Conservation (phyloP, 495 filamentous ascomycete species). For the Lophiotrema nucula region DNA sequence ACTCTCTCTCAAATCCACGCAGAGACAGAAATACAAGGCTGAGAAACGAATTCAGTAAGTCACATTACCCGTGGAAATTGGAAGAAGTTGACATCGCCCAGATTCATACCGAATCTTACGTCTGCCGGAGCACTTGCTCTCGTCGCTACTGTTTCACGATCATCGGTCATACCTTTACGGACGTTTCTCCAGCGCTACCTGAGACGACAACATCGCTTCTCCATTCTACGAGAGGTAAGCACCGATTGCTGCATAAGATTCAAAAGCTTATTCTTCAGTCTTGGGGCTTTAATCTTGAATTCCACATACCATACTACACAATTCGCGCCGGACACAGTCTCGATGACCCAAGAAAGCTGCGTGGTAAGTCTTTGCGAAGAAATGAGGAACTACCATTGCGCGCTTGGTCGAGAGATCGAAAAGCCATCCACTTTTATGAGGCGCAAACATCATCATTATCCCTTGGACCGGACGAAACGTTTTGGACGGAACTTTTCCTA, state of each 20-base stretch:
- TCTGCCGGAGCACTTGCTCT: constrained; percentile 5
- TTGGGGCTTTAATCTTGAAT: constrained; percentile 14
- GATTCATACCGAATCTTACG: constrained; percentile 9
- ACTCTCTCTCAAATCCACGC: too few relatives aligned
- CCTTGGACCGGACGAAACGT: constrained; percentile 8
- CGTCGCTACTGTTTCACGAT: constrained; percentile 1
- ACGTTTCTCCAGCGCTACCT: constrained; percentile 11
- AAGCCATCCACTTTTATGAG: constrained; percentile 1
- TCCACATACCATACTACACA: constrained; percentile 15
- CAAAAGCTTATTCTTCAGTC: neutral
- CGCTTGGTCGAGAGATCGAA: neutral
- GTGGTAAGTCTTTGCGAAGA: neutral
- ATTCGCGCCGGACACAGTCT: neutral
- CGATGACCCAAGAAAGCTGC: neutral
- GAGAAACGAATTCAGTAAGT: neutral
- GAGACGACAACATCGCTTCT: neutral
- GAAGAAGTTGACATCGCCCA: neutral
- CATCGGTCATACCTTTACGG: neutral
- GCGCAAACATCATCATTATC: constrained; percentile 12
- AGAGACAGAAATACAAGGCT: neutral
- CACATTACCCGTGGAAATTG: neutral
- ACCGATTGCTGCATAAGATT: too few relatives aligned
- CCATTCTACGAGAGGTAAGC: too few relatives aligned
- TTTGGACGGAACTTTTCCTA: constrained; percentile 10
- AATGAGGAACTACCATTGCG: constrained; percentile 5